These are phyloP conservation scores for Xanthoceras sorbifolium DNA, from an alignment of 345 rosid genomes.

Conservation along the genomic window DNA sequence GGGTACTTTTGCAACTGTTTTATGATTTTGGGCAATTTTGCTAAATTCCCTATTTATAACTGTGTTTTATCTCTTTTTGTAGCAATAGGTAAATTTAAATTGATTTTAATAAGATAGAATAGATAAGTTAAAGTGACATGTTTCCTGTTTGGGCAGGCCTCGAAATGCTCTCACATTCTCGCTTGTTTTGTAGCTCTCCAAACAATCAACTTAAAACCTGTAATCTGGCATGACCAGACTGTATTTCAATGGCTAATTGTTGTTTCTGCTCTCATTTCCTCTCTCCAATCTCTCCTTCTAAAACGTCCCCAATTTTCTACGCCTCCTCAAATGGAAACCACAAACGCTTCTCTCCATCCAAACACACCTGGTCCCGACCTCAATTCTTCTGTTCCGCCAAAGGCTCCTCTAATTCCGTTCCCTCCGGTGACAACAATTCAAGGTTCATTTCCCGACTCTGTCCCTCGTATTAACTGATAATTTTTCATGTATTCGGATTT, in stretches of 20 bases:
- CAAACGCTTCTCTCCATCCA: constrained; percentile 24
- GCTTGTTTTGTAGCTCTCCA: neutral
- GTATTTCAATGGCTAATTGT: constrained; percentile 28
- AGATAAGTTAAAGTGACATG: no score
- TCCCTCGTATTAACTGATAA: neutral
- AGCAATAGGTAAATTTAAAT: no score
- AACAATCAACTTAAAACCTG: neutral
- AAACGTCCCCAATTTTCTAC: constrained; percentile 22
- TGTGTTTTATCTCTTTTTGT: no score
- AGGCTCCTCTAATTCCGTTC: constrained; percentile 39
- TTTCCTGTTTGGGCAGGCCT: neutral
- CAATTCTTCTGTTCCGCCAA: constrained; percentile 35
- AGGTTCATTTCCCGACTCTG: constrained; percentile 43
- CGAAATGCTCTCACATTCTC: neutral
- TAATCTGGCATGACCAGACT: neutral
- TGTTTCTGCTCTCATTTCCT: constrained; percentile 30
- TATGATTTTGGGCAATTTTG: no score
- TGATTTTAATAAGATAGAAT: no score
- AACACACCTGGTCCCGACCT: constrained; percentile 22
- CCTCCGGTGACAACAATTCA: constrained; percentile 49
- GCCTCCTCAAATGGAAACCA: constrained; percentile 22
- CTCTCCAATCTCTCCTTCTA: constrained; percentile 29
- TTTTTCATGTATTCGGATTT: neutral
- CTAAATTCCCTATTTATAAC: no score
- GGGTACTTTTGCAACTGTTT: no score